Percentiles rank a stretch among this genome's conserved stretches.
phyloP scores from a whole-genome alignment of 805 yeast species.

The Pichia phayaonensis region DNA sequence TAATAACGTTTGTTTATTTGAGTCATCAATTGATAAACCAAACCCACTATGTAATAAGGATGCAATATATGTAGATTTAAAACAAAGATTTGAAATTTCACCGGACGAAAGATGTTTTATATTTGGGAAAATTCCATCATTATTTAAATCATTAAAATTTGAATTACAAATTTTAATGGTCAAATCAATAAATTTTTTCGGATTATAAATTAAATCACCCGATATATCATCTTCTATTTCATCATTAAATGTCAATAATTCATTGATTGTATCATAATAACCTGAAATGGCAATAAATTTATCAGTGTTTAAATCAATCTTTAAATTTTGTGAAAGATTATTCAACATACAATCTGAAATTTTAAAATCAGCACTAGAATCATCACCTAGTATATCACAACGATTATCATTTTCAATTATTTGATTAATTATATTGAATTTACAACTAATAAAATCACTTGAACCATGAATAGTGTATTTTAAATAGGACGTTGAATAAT shows the following conservation, averaged over 20 bases:
- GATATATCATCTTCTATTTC: neutral
- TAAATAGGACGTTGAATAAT: slow-evolving; percentile 20
- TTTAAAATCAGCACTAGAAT: slow-evolving; percentile 15
- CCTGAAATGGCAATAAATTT: slow-evolving; percentile 62
- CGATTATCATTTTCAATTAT: slow-evolving; percentile 10
- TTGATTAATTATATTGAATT: slow-evolving; percentile 29
- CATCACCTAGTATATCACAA: slow-evolving; percentile 12
- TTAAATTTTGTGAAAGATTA: slow-evolving; percentile 27
- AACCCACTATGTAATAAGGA: slow-evolving; percentile 52
- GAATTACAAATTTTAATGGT: slow-evolving; percentile 43
- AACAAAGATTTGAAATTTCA: slow-evolving; percentile 49
- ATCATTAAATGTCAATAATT: slow-evolving; percentile 31
- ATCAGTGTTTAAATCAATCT: slow-evolving; percentile 41
- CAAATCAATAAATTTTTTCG: slow-evolving; percentile 34
- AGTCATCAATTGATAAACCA: slow-evolving; percentile 47
- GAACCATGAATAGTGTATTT: slow-evolving; percentile 36
- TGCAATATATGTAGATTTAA: slow-evolving; percentile 53
- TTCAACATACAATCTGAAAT: slow-evolving; percentile 45
- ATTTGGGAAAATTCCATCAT: slow-evolving; percentile 25
- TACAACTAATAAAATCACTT: slow-evolving; percentile 44
- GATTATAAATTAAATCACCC: slow-evolving; percentile 36
- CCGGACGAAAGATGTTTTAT: slow-evolving; percentile 11
- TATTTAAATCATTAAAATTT: slow-evolving; percentile 24
- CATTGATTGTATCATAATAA: slow-evolving; percentile 55
- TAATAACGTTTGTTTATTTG: slow-evolving; percentile 25